Evolutionary conservation across 495 filamentous ascomycete species (phyloP).

Genomic region (Chaetomium tenue): DNA sequence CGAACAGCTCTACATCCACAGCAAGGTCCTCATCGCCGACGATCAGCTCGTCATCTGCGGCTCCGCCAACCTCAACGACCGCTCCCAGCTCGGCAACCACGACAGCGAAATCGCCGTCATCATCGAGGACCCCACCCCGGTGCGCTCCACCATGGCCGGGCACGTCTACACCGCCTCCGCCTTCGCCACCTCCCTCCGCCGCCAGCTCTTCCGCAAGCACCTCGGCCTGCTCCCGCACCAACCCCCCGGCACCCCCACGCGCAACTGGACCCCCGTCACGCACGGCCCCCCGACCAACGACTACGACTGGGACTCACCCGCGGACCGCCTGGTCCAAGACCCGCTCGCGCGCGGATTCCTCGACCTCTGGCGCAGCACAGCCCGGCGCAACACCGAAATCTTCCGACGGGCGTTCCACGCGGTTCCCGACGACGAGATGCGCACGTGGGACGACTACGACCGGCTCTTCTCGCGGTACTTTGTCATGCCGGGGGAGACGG

Average conservation of each 20-base stretch:
- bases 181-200: constrained; percentile 82
- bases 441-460: constrained; percentile 83
- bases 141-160: constrained; percentile 71
- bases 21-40: constrained; percentile 91
- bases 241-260: constrained; percentile 55
- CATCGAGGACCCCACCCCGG: constrained; percentile 60
- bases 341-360: constrained; percentile 66
- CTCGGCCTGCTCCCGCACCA: constrained; percentile 79
- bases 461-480: constrained; percentile 73
- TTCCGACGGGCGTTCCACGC: constrained; percentile 84
- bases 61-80: constrained; percentile 92
- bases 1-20: constrained; percentile 92
- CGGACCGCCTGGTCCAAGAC: constrained; percentile 74
- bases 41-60: constrained; percentile 87
- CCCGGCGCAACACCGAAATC: constrained; percentile 76
- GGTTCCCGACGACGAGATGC: constrained; percentile 77
- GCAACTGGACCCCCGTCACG: constrained; percentile 75
- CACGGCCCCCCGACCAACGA: constrained; percentile 55
- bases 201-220: constrained; percentile 88
- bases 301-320: constrained; percentile 77
- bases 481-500: constrained; percentile 51
- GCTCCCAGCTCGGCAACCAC: constrained; percentile 83
- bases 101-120: constrained; percentile 56
- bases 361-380: constrained; percentile 69
- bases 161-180: constrained; percentile 64